A percentile compares a stretch with the other conserved stretches of the same genome.
phyloP scores from a whole-genome alignment of 129 eudicot genomes.

The Helichrysum umbraculigerum region DNA sequence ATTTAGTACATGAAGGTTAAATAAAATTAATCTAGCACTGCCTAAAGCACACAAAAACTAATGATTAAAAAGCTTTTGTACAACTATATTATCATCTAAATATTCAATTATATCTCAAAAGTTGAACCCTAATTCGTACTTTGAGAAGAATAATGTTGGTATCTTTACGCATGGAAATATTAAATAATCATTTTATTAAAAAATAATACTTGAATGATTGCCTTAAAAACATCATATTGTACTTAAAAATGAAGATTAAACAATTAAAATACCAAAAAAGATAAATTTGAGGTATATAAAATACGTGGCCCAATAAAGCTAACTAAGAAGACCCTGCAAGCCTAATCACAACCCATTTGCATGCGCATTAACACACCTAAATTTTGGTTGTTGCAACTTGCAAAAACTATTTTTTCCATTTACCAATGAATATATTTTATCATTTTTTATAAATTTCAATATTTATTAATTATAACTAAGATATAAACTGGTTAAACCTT shows the following conservation, averaged over 20 bases:
- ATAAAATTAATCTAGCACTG: no score
- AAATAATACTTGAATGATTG: background rate
- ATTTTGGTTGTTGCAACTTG: background rate
- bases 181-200: background rate
- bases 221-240: slow-evolving; percentile 19
- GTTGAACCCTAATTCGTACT: slow-evolving; percentile 32
- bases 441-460: no score
- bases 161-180: slow-evolving; percentile 21
- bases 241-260: background rate
- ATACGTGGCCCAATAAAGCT: slow-evolving; percentile 40
- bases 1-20: no score
- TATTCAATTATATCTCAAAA: slow-evolving; percentile 23
- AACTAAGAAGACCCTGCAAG: slow-evolving; percentile 27
- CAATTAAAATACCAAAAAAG: background rate
- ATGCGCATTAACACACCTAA: slow-evolving; percentile 27
- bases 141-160: slow-evolving; percentile 13
- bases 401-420: background rate
- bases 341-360: slow-evolving; percentile 38
- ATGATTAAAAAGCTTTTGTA: slow-evolving; percentile 26
- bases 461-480: no score
- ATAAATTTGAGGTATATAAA: background rate
- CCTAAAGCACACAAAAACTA: slow-evolving; percentile 19
- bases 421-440: no score
- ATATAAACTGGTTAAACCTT: no score
- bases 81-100: slow-evolving; percentile 3